These are phyloP conservation scores for Berkeleyomyces basicola DNA, from an alignment of 2,329 filamentous ascomycete species.

Conservation along the genomic window DNA sequence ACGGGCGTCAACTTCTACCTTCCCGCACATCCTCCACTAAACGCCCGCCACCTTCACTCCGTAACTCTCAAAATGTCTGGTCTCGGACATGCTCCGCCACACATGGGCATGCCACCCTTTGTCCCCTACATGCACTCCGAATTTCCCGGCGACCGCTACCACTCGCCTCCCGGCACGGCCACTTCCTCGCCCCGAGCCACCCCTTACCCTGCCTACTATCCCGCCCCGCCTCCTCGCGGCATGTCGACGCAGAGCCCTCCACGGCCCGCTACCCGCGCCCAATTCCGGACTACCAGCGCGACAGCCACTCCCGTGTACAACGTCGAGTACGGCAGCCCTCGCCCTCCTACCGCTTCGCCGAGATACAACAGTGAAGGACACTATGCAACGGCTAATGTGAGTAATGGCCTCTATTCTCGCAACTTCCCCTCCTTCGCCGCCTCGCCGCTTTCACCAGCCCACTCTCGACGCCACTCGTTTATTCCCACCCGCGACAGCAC, in stretches of 20 bases:
- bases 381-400: constrained; percentile 51
- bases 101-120: background rate
- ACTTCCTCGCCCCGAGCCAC: constrained; percentile 8
- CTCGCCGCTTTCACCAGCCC: constrained; percentile 26
- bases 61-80: constrained; percentile 1
- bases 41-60: background rate
- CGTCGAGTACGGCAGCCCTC: constrained; percentile 22
- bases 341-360: constrained; percentile 37
- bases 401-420: constrained; percentile 31
- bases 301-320: constrained; percentile 5
- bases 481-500: constrained; percentile 42
- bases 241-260: constrained; percentile 11
- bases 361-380: constrained; percentile 45
- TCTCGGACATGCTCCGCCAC: constrained; percentile 6
- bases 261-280: constrained; percentile 14
- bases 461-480: constrained; percentile 40
- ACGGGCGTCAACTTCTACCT: background rate
- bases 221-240: constrained; percentile 1
- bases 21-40: background rate
- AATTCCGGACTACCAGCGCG: constrained; percentile 12
- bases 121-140: background rate
- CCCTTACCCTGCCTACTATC: background rate
- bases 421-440: constrained; percentile 30
- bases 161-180: constrained; percentile 7
- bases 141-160: background rate